Evolutionary conservation across 352 stramenopile species (phyloP).

Genomic region (Halophytophthora batemanensis): DNA sequence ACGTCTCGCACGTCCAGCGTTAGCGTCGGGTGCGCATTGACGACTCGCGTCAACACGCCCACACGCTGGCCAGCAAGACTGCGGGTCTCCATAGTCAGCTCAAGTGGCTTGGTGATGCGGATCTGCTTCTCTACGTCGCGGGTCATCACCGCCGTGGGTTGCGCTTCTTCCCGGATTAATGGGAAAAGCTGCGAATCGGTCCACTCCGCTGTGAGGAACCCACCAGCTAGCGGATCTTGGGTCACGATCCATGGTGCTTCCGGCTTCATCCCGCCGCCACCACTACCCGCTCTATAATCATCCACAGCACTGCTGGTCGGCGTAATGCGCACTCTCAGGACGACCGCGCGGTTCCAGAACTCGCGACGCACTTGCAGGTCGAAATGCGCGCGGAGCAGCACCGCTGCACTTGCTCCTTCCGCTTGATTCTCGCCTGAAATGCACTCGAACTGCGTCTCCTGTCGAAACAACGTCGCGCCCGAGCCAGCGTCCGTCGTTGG

Average conservation of each 20-base stretch:
- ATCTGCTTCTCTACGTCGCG: conserved; percentile 47
- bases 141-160: conserved; percentile 36
- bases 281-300: not conserved
- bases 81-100: conserved; percentile 54
- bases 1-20: conserved; percentile 51
- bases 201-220: conserved; percentile 38
- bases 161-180: conserved; percentile 43
- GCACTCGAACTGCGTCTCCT: conserved; percentile 52
- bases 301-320: conserved; percentile 22
- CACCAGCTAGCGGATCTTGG: not conserved
- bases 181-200: conserved; percentile 34
- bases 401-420: not conserved
- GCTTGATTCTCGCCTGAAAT: conserved; percentile 15
- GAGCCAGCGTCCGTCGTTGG: conserved; percentile 9
- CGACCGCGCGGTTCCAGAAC: conserved; percentile 53
- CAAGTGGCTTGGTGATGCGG: conserved; percentile 49
- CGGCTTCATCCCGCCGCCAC: not conserved
- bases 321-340: conserved; percentile 49
- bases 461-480: conserved; percentile 46
- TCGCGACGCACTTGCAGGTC: conserved; percentile 60
- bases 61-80: conserved; percentile 35
- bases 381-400: conserved; percentile 43
- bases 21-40: conserved; percentile 43
- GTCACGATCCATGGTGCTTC: not conserved
- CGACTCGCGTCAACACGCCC: conserved; percentile 44